Evolutionary conservation across 78 protist species (phyloP), one percentile per base, ranked within the genome.

Genomic region (Dictyostelium intermedium): DNA sequence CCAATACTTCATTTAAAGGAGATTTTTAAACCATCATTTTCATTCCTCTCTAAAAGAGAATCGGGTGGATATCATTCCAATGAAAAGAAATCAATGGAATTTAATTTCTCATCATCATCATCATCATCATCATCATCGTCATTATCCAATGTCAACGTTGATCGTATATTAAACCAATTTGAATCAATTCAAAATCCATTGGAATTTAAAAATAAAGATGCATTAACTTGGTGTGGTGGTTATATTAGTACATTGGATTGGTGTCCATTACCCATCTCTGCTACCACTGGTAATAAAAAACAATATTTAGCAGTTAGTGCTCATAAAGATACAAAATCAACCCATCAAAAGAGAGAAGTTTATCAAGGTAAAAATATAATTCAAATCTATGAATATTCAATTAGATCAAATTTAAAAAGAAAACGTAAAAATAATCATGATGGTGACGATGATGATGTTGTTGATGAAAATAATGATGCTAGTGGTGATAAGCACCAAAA

Each of bases 241-340:
- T 6, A 47, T 41, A 30, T 86, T 10, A 45, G 61, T 25, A 10
- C 85, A 2, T 37, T 86, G 69, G 92, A 77, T 41, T 86, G 92
- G 92, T 86, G 92, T 77, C 92, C 92, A 39, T 60, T 77, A 27
- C 84, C 83, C 37, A n/a, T n/a, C 14, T 34, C 20, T 72, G 11
- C 23, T 5, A 27, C 34, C 34, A 39, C 77, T n/a, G n/a, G n/a
- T n/a, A n/a, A n/a, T n/a, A n/a, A n/a, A 2, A 56, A 78, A 18
- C 87, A 89, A 69, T 89, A 74, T 70, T 23, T 89, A 34, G 94
- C 94, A 9, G 72, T 89, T 69, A 63, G 61, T 18, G 20, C 53
- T 5, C 76, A 89, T 35, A 80, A 35, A 43, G 72, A 80, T 47
- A 1, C 30, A 20, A 14, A 1, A 11, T 63, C 80, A 20, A 11